A percentile compares a stretch with the other conserved stretches of the same genome.
Evolutionary conservation across 441 rosid genomes (phyloP).

Genomic region (Manihot esculenta): DNA sequence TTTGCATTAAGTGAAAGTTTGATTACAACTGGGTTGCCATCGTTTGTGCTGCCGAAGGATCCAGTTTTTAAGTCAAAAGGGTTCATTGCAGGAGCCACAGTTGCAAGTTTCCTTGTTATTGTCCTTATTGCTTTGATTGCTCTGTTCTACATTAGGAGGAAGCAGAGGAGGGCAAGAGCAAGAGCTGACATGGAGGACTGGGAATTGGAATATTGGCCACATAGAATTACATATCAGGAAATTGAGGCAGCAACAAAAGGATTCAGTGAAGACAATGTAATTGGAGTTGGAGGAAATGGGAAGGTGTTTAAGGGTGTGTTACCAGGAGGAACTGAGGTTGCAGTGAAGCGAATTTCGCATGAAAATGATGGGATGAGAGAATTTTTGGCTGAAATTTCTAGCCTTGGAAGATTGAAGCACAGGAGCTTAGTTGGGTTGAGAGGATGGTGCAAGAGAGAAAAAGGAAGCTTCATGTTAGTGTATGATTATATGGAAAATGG

Average conservation of each 20-base stretch:
- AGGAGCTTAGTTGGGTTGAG: slow-evolving; percentile 59
- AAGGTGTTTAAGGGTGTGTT: slow-evolving; percentile 72
- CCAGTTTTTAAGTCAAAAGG: slow-evolving; percentile 45
- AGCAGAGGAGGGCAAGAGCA: slow-evolving; percentile 40
- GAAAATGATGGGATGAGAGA: slow-evolving; percentile 66
- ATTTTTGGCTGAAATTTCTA: slow-evolving; percentile 67
- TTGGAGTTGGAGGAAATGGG: slow-evolving; percentile 76
- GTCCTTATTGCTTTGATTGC: slow-evolving; percentile 29
- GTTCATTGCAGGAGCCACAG: slow-evolving; percentile 52
- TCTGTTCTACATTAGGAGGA: slow-evolving; percentile 43
- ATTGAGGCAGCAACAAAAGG: slow-evolving; percentile 57
- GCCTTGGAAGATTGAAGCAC: slow-evolving; percentile 70
- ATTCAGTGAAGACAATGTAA: slow-evolving; percentile 57
- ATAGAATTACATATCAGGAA: slow-evolving; percentile 51
- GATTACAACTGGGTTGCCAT: slow-evolving; percentile 61
- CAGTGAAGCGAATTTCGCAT: slow-evolving; percentile 66
- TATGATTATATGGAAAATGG: slow-evolving; percentile 88
- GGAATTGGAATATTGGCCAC: slow-evolving; percentile 95
- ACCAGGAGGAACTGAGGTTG: slow-evolving; percentile 56
- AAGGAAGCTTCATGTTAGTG: slow-evolving; percentile 60
- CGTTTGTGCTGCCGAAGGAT: slow-evolving; percentile 53
- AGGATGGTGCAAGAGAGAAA: slow-evolving; percentile 80
- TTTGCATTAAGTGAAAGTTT: slow-evolving; percentile 50
- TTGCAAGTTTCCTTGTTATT: slow-evolving; percentile 38
- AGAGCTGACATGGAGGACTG: slow-evolving; percentile 73